These are phyloP conservation scores for Penicillium subrubescens DNA, from an alignment of 495 filamentous ascomycete genomes.

Conservation along the genomic window DNA sequence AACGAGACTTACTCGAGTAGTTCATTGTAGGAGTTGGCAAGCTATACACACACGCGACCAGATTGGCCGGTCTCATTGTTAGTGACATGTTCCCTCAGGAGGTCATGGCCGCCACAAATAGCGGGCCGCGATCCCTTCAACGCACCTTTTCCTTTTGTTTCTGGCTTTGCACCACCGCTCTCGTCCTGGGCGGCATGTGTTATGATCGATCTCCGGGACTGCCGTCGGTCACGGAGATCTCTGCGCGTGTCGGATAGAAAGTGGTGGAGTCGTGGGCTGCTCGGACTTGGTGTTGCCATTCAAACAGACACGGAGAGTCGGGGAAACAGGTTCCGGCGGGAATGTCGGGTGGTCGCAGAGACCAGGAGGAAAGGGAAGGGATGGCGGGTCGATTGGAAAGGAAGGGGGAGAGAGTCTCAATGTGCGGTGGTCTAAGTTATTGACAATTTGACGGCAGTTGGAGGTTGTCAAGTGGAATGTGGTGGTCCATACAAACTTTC, in stretches of 20 bases:
- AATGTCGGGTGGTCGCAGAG: conserved; percentile 4
- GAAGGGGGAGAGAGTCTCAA: neutral
- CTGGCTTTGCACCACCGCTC: conserved; percentile 87
- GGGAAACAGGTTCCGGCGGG: conserved; percentile 6
- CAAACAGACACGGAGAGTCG: conserved; percentile 18
- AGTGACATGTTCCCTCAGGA: conserved; percentile 18
- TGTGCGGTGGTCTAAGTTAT: neutral
- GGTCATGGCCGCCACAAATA: neutral
- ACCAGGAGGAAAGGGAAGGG: conserved; percentile 1
- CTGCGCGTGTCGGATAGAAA: conserved; percentile 29
- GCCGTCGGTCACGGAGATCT: conserved; percentile 25
- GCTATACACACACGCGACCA: conserved; percentile 54
- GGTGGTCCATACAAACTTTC: conserved; percentile 18
- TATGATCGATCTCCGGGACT: conserved; percentile 32
- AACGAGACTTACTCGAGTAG: conserved; percentile 75
- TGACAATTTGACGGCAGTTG: neutral
- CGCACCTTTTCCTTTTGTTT: conserved; percentile 91
- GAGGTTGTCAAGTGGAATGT: neutral
- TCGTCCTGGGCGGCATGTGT: conserved; percentile 68
- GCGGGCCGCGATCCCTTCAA: conserved; percentile 15
- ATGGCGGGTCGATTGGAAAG: neutral
- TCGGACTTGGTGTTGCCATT: conserved; percentile 30
- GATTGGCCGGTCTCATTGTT: conserved; percentile 18
- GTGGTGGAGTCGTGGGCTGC: conserved; percentile 17
- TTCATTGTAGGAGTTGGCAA: conserved; percentile 95